Percentiles rank a stretch among this genome's conserved stretches.
Conservation (phyloP, 164 flowering plant species). For the Taxillus chinensis region DNA sequence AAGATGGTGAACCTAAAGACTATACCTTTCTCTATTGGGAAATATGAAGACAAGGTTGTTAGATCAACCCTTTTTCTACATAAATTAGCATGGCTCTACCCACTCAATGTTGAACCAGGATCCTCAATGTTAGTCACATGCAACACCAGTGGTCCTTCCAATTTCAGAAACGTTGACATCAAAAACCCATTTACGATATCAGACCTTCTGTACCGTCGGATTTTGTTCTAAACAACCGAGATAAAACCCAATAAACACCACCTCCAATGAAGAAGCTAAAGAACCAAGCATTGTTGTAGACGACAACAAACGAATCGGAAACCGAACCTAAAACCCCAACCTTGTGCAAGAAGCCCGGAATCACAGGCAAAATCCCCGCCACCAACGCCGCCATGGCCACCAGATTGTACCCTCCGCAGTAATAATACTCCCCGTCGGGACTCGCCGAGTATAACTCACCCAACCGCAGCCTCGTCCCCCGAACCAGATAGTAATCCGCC, state of each 20-base stretch:
- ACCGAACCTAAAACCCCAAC: slow-evolving; percentile 38
- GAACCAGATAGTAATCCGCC: slow-evolving; percentile 64
- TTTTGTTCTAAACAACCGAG: slow-evolving; percentile 18
- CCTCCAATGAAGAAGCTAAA: slow-evolving; percentile 64
- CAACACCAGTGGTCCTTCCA: too few species aligned
- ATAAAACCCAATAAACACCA: slow-evolving; percentile 43
- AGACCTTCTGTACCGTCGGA: not conserved
- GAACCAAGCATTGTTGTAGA: slow-evolving; percentile 89
- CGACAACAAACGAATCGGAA: slow-evolving; percentile 20
- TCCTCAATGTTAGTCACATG: too few species aligned
- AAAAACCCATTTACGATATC: too few species aligned
- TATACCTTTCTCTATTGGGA: too few species aligned
- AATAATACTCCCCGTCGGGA: slow-evolving; percentile 55
- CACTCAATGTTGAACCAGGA: too few species aligned
- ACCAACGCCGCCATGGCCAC: slow-evolving; percentile 54
- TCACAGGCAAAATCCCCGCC: slow-evolving; percentile 67
- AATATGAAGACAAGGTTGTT: too few species aligned
- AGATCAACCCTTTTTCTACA: too few species aligned
- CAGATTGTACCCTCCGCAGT: slow-evolving; percentile 62
- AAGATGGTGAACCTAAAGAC: too few species aligned
- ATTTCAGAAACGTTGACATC: too few species aligned
- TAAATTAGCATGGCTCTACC: too few species aligned
- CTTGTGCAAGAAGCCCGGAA: slow-evolving; percentile 82
- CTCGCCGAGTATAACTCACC: slow-evolving; percentile 46
- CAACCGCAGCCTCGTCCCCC: slow-evolving; percentile 28